Evolutionary conservation across 192 early-diverging fungal genomes (phyloP), one percentile per base, ranked within the genome.

Genomic region (Backusella tuberculispora): DNA sequence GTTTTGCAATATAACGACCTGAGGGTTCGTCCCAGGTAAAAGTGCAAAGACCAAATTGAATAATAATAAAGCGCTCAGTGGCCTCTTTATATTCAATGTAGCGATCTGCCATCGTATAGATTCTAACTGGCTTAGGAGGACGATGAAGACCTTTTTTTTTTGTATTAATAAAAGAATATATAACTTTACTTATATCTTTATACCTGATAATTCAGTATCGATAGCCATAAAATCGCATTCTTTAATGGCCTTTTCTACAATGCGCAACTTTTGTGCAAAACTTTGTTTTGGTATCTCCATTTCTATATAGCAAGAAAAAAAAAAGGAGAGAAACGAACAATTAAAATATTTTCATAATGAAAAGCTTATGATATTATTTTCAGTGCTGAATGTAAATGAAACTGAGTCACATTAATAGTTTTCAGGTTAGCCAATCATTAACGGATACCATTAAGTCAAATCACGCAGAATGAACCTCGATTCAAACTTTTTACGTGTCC

Each of bases 171-270:
- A 38, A 12, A 53, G 10, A 26, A 69, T 1, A 15, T 45, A 40
- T 15, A 21, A 1, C 17, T 38, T 2, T 29, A 6, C 7, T 17
- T n/a, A 56, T 5, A 26, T 3, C 17, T 68, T 19, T 7, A 15
- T 71, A 85, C 90, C 91, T 24, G 89, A 85, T 34, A 92, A 80
- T 70, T 92, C 91, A 6, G 86, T 81, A 71, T 92, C 91, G 41
- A 92, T 80, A 13, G 90, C 85, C 15, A 91, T 74, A 74, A 90
- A 85, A 45, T 92, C 90, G 48, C 80, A 78, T 42, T 77, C 83
- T 13, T 81, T 41, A 69, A 92, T 88, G 8, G 89, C 88, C 19
- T 83, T 76, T 42, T 78, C 48, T 3, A 92, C 74, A 6, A 45
- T 21, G 21, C 84, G 82, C 46, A 92, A 76, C 6, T 78, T 63